Conservation (phyloP, 2,329 filamentous ascomycete species). For the Claviceps humidiphila region DNA sequence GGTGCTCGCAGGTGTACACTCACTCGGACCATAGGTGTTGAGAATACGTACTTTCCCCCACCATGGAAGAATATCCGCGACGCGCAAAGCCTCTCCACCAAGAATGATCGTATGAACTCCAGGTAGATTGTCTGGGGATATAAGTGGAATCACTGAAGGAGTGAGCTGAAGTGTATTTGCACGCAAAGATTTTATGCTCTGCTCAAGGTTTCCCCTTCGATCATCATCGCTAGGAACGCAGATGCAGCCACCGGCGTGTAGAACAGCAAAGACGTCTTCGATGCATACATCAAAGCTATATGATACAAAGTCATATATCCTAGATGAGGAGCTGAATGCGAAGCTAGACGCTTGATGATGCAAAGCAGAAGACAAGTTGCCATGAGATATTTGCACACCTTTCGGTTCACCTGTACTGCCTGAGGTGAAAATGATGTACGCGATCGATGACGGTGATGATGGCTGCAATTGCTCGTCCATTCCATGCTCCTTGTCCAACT, state of each 20-base stretch:
- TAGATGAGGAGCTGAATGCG: conserved; percentile 8
- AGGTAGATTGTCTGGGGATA: not conserved
- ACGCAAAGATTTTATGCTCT: not conserved
- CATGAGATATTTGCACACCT: conserved; percentile 4
- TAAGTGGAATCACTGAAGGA: not conserved
- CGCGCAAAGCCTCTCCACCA: conserved; percentile 7
- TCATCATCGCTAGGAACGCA: conserved; percentile 6
- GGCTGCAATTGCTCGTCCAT: not conserved
- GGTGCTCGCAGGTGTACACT: conserved; percentile 7
- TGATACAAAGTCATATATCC: conserved; percentile 18
- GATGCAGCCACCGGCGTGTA: conserved; percentile 3
- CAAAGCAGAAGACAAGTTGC: not conserved
- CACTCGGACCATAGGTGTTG: conserved; percentile 12
- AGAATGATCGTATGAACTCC: not conserved
- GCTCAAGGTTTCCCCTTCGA: not conserved
- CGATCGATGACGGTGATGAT: not conserved
- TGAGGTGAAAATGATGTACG: conserved; percentile 13
- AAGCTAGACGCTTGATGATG: conserved; percentile 18
- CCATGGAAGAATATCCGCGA: conserved; percentile 1
- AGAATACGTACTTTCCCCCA: conserved; percentile 5
- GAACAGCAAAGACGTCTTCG: not conserved
- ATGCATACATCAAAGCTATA: conserved; percentile 6
- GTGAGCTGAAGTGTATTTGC: not conserved
- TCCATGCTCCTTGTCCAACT: not conserved
- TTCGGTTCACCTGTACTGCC: conserved; percentile 14